Evolutionary conservation across 2,329 filamentous ascomycete genomes (phyloP), one percentile per base, ranked within the genome.

Genomic region (Fusarium temperatum): DNA sequence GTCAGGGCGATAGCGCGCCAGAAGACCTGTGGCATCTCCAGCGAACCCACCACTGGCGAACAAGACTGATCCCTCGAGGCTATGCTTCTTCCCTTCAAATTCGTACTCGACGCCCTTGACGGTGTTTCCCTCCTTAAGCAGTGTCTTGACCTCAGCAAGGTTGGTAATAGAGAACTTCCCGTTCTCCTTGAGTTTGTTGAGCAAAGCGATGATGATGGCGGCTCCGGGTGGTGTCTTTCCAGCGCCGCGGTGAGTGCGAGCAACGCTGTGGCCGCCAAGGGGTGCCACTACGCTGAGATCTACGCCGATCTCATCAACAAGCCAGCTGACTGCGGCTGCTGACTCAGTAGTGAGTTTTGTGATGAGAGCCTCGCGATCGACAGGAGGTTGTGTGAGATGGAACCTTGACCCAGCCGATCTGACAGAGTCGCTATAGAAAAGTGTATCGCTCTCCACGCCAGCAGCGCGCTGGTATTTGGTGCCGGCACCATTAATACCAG

Each of bases 11-110:
- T 91, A 87, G 48, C 83, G 78, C 3, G 86, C 85, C 2, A 92
- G 79, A 44, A 91, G 77, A 0, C 90, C 90, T 28, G 85, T 79
- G 6, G 88, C 85, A 76, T 92, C 90, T 17, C 90, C 90, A 0
- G 86, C 90, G 66, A 92, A 92, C 0, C 90, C 90, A 12, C 90
- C 90, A 0, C 84, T 84, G 0, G 90, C 87, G 64, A 92, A 90
- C 10, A 92, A 83, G 0, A 92, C 89, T 0, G 88, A 86, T 0
- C 78, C 78, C 14, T 78, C 75, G 3, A 89, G 77, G 17, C 81
- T 81, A 20, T 85, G 81, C 26, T 78, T 77, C 61, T 80, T 70
- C 4, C 80, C 82, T 5, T 82, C 81, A 0, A 76, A 72, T 13
- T 70, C 76, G 67, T 87, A 91, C 66, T 87, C 83, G 5, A 92